Conservation (phyloP, 176 grass and related monocot species). For the Aegilops tauschii region DNA sequence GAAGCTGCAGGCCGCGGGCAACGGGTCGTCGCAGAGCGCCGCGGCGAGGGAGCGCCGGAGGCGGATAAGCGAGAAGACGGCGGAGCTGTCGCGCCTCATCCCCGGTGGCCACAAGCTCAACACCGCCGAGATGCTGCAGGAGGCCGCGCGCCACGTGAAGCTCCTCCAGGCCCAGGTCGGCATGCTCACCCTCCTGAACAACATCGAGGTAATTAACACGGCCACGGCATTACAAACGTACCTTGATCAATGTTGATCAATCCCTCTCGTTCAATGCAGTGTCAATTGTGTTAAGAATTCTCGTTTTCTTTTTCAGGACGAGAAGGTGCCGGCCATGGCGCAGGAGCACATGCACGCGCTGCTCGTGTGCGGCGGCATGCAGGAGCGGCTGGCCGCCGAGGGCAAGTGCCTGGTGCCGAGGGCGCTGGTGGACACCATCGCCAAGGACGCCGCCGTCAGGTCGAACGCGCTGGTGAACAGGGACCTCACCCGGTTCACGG, state of each 20-base stretch:
- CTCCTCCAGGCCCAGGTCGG: slow-evolving; percentile 78
- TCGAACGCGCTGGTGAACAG: slow-evolving; percentile 44
- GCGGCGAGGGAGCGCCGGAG: slow-evolving; percentile 70
- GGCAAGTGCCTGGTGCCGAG: slow-evolving; percentile 64
- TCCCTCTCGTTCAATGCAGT: neutral
- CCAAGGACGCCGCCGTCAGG: slow-evolving; percentile 38
- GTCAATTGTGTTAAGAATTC: neutral
- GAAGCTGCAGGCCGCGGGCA: neutral
- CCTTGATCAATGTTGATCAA: neutral
- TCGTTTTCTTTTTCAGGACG: neutral
- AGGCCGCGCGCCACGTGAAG: slow-evolving; percentile 56
- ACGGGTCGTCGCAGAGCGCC: slow-evolving; percentile 35
- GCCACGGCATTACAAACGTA: neutral
- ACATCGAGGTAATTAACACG: slow-evolving; percentile 34
- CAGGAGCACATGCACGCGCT: slow-evolving; percentile 43
- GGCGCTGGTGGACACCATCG: slow-evolving; percentile 36
- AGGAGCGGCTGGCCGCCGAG: slow-evolving; percentile 54
- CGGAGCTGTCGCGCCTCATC: slow-evolving; percentile 59
- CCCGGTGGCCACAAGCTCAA: slow-evolving; percentile 61
- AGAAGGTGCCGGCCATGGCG: slow-evolving; percentile 24
- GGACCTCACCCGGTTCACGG: slow-evolving; percentile 53
- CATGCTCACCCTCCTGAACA: slow-evolving; percentile 54
- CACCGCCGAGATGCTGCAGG: slow-evolving; percentile 85
- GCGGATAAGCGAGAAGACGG: slow-evolving; percentile 74
- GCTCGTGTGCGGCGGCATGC: slow-evolving; percentile 36